phyloP scores from a whole-genome alignment of 192 early-diverging fungal genomes.

The Backusella parvicylindrica region DNA sequence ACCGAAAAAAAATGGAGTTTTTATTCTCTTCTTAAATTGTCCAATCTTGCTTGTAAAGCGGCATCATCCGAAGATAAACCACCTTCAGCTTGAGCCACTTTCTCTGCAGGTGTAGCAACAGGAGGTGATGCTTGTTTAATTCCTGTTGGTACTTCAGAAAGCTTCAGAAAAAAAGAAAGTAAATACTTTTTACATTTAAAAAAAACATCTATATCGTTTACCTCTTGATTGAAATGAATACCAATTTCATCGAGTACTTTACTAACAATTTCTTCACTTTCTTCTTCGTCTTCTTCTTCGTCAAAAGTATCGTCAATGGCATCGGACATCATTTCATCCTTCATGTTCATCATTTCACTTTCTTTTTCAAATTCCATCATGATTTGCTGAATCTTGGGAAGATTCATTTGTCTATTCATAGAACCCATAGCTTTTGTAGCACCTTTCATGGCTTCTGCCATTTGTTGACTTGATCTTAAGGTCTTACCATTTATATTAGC shows the following conservation, averaged over 20 bases:
- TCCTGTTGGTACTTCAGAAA: conserved; percentile 47
- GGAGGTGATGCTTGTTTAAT: conserved; percentile 32
- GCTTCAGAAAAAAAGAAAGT: conserved; percentile 16
- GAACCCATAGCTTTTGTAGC: conserved; percentile 94
- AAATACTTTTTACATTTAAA: background rate
- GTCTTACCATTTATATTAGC: conserved; percentile 50
- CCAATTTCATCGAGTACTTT: conserved; percentile 96
- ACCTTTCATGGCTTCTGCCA: conserved; percentile 93
- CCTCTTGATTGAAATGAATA: conserved; percentile 71
- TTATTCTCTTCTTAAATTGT: conserved; percentile 85
- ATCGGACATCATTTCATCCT: conserved; percentile 98
- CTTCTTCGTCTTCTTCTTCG: conserved; percentile 92
- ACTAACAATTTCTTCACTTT: conserved; percentile 86
- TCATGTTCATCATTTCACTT: conserved; percentile 97
- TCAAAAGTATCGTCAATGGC: conserved; percentile 96
- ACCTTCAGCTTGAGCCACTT: conserved; percentile 51
- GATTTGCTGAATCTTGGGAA: conserved; percentile 90
- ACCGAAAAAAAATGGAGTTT: background rate
- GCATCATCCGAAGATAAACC: conserved; percentile 65
- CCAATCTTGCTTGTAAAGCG: conserved; percentile 84
- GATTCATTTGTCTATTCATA: conserved; percentile 95
- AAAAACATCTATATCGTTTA: conserved; percentile 26
- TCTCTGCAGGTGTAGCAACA: conserved; percentile 31
- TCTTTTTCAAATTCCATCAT: conserved; percentile 98
- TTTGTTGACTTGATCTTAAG: conserved; percentile 90